These are phyloP conservation scores for Aspergillus felis DNA, from an alignment of 2,329 filamentous ascomycete genomes.

Conservation along the genomic window DNA sequence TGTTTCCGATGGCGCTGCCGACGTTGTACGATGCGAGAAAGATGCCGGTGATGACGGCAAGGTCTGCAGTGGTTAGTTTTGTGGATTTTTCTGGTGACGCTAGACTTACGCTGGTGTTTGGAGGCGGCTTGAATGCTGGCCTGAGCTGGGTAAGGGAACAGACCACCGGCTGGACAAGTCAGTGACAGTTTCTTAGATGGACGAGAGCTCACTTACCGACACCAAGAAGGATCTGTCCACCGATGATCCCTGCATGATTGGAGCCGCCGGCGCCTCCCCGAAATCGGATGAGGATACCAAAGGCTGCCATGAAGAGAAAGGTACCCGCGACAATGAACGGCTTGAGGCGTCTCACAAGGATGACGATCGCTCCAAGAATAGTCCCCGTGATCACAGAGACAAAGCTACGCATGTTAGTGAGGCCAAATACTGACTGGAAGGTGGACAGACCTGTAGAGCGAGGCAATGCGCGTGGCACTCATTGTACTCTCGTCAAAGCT, in stretches of 20 bases:
- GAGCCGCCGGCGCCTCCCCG: slow-evolving; percentile 49
- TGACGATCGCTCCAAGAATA: slow-evolving; percentile 55
- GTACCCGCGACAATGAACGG: slow-evolving; percentile 61
- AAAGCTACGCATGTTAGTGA: slow-evolving; percentile 31
- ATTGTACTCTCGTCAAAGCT: slow-evolving; percentile 57
- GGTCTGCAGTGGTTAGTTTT: slow-evolving; percentile 32
- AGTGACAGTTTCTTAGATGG: not conserved
- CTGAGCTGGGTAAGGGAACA: slow-evolving; percentile 55
- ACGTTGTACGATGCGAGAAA: slow-evolving; percentile 63
- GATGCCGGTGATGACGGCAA: slow-evolving; percentile 62
- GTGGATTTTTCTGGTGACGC: not conserved
- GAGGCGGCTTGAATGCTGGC: slow-evolving; percentile 50
- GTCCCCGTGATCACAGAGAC: slow-evolving; percentile 56
- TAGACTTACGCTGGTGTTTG: slow-evolving; percentile 43
- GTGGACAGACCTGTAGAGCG: slow-evolving; percentile 48
- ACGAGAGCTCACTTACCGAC: slow-evolving; percentile 38
- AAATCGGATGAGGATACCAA: slow-evolving; percentile 61
- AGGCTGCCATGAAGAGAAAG: slow-evolving; percentile 60
- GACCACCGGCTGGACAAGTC: slow-evolving; percentile 46
- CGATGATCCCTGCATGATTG: slow-evolving; percentile 56
- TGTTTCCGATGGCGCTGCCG: slow-evolving; percentile 57
- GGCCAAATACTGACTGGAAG: not conserved
- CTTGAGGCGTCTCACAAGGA: slow-evolving; percentile 58
- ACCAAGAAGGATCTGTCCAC: slow-evolving; percentile 59
- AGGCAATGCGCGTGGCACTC: slow-evolving; percentile 56